Conservation (phyloP, 192 early-diverging fungal genomes). For the Spizellomyces punctatus region DNA sequence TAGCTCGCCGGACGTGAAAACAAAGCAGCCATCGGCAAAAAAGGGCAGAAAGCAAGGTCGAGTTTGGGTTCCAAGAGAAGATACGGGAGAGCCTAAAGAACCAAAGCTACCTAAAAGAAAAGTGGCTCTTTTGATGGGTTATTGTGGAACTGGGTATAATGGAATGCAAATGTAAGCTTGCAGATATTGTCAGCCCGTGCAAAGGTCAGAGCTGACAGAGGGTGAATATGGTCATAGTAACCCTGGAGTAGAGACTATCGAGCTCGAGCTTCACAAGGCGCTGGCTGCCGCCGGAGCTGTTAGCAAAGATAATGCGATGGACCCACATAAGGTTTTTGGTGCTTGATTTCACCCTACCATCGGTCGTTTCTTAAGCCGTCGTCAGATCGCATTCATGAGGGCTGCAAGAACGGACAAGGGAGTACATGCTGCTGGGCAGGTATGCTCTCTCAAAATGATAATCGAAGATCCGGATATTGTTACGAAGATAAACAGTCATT, state of each 20-base stretch:
- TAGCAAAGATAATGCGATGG: constrained; percentile 82
- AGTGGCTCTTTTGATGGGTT: constrained; percentile 88
- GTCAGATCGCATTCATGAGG: constrained; percentile 79
- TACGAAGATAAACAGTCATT: constrained; percentile 73
- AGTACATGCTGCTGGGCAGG: constrained; percentile 96
- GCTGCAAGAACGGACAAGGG: constrained; percentile 98
- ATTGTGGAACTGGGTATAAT: constrained; percentile 92
- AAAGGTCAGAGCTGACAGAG: neutral
- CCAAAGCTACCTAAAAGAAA: constrained; percentile 73
- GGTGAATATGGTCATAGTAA: constrained; percentile 52
- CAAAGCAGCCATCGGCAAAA: too few relatives aligned
- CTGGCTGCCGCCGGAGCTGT: constrained; percentile 79
- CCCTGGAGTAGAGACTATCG: constrained; percentile 71
- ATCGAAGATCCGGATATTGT: constrained; percentile 74
- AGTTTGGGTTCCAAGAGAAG: constrained; percentile 12
- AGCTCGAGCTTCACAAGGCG: constrained; percentile 88
- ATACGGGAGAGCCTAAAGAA: constrained; percentile 11
- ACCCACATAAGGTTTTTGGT: constrained; percentile 48
- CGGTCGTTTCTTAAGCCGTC: neutral
- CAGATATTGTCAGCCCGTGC: neutral
- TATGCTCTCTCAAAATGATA: constrained; percentile 91
- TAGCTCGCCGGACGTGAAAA: too few relatives aligned
- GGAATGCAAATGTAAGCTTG: constrained; percentile 90
- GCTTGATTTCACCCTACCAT: neutral
- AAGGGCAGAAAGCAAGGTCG: too few relatives aligned